Evolutionary conservation across 2,329 filamentous ascomycete genomes (phyloP).

Genomic region (Fusarium longipes): DNA sequence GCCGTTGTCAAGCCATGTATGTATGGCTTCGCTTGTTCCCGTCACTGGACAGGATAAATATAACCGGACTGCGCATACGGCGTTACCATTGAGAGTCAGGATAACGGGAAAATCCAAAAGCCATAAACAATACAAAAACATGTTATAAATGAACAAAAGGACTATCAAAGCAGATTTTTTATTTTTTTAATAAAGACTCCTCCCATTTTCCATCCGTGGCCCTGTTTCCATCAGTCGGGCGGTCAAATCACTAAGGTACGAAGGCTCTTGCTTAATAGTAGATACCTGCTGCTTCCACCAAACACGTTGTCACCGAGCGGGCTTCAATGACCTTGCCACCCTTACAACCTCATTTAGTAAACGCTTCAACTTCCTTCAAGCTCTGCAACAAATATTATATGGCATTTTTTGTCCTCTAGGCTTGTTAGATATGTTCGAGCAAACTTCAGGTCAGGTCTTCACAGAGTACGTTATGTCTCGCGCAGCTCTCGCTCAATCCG

Average conservation of each 20-base stretch:
- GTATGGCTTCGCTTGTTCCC: constrained; percentile 39
- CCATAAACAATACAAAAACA: constrained; percentile 18
- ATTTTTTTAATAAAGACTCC: background rate
- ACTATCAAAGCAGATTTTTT: background rate
- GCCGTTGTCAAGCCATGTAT: constrained; percentile 27
- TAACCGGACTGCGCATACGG: constrained; percentile 5
- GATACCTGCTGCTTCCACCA: too few relatives aligned
- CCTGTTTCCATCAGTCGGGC: background rate
- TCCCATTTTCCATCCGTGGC: background rate
- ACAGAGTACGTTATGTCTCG: constrained; percentile 53
- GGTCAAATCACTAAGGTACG: background rate
- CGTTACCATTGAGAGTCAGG: constrained; percentile 13
- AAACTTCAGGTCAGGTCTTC: constrained; percentile 51
- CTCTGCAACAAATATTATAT: background rate
- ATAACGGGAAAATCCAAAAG: constrained; percentile 10
- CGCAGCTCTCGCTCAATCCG: constrained; percentile 37
- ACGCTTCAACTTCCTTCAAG: background rate
- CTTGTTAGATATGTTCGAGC: constrained; percentile 49
- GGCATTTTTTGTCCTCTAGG: background rate
- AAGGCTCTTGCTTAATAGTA: too few relatives aligned
- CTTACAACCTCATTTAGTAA: constrained; percentile 7
- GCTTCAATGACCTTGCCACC: constrained; percentile 16
- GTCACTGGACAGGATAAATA: constrained; percentile 9
- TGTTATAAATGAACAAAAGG: background rate
- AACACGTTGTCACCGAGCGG: constrained; percentile 11